A percentile compares a stretch with the other conserved stretches of the same genome.
Conservation (phyloP, 441 rosid genomes). For the Eutrema salsugineum region DNA sequence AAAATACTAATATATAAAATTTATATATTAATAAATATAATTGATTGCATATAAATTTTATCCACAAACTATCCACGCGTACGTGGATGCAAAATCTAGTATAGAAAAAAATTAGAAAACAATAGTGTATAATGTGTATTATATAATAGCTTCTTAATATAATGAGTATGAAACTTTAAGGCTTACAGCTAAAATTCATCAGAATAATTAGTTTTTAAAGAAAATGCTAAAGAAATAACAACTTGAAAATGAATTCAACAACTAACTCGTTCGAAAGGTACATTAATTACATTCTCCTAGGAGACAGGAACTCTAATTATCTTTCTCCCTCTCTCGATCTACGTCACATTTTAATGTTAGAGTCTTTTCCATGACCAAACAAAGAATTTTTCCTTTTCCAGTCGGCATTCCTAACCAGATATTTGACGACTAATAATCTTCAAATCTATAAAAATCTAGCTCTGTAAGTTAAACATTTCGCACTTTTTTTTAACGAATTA, state of each 20-base stretch:
- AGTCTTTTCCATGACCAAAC: neutral
- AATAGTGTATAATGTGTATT: too few species aligned
- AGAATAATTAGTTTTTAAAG: neutral
- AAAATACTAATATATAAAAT: too few species aligned
- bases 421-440: neutral
- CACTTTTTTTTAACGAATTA: neutral
- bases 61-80: too few species aligned
- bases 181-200: neutral
- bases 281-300: neutral
- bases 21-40: too few species aligned
- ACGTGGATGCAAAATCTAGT: too few species aligned
- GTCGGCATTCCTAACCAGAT: neutral
- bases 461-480: neutral
- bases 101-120: too few species aligned
- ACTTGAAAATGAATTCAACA: slow-evolving; percentile 4
- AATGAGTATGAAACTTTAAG: too few species aligned
- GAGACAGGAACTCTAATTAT: slow-evolving; percentile 8
- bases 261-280: neutral
- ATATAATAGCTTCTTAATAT: too few species aligned
- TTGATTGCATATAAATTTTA: too few species aligned
- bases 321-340: neutral
- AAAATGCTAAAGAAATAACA: neutral
- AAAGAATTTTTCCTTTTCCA: neutral
- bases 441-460: neutral
- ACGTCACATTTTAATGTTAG: neutral